Conservation (phyloP, 371 early-diverging fungal species). For the Apophysomyces elegans region DNA sequence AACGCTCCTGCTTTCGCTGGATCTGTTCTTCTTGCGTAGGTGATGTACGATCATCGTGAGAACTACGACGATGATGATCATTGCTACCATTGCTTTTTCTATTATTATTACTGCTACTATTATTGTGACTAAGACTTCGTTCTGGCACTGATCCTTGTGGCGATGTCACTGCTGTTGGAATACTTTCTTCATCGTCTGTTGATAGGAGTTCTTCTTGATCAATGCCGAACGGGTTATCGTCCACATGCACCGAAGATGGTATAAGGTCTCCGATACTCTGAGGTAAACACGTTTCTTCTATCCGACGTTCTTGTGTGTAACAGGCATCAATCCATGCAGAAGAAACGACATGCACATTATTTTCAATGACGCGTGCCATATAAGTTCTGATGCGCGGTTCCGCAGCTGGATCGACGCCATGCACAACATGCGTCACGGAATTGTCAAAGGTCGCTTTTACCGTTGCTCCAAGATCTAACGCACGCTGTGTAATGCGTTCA, state of each 20-base stretch:
- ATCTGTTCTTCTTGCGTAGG: not conserved
- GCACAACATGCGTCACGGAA: not conserved
- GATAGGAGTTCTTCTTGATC: constrained; percentile 1
- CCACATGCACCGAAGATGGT: not conserved
- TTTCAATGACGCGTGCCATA: constrained; percentile 1
- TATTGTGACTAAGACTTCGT: not conserved
- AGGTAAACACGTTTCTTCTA: constrained; percentile 5
- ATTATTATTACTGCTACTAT: not conserved
- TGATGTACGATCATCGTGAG: not conserved
- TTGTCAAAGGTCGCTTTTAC: not conserved
- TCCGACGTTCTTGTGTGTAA: constrained; percentile 1
- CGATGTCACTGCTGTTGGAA: constrained; percentile 1
- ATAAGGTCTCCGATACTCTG: not conserved
- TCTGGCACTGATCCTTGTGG: not conserved
- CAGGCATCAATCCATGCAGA: not conserved
- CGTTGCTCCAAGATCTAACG: not conserved
- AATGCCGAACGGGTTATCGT: constrained; percentile 2
- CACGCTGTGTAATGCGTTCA: not conserved
- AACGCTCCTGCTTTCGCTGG: not conserved
- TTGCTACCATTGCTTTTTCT: too few species aligned
- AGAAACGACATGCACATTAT: constrained; percentile 2
- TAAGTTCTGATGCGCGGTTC: not conserved
- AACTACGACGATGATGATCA: too few species aligned
- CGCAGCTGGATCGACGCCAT: not conserved
- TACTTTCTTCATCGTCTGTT: constrained; percentile 7